A percentile compares a stretch with the other conserved stretches of the same genome.
Evolutionary conservation across 2,329 filamentous ascomycete genomes (phyloP).

Genomic region (Xylariaceae sp.): DNA sequence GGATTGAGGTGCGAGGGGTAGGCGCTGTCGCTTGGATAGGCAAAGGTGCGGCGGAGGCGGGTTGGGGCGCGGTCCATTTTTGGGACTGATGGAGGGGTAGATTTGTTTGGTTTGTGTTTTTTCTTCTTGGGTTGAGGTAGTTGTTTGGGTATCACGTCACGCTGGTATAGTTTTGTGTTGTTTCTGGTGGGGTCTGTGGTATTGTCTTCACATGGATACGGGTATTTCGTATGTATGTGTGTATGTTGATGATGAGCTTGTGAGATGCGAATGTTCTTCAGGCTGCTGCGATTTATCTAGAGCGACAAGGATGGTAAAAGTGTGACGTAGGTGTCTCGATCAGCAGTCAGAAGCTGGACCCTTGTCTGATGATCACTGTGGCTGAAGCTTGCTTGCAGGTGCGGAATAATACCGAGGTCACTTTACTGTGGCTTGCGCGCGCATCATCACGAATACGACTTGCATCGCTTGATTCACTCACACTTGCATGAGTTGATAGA

Average conservation of each 20-base stretch:
- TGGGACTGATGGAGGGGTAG: background rate
- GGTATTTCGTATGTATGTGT: too few species aligned
- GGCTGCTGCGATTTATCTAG: background rate
- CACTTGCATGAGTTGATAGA: background rate
- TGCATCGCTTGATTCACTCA: background rate
- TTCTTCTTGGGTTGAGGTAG: too few species aligned
- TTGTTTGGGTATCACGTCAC: too few species aligned
- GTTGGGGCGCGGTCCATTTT: constrained; percentile 37
- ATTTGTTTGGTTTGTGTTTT: background rate
- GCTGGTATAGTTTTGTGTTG: too few species aligned
- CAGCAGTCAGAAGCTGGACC: too few species aligned
- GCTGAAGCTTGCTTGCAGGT: background rate
- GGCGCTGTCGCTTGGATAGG: constrained; percentile 56
- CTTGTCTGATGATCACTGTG: background rate
- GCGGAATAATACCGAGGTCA: background rate
- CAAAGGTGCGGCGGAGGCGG: constrained; percentile 71
- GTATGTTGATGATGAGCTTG: too few species aligned
- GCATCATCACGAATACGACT: background rate
- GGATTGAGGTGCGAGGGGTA: constrained; percentile 30
- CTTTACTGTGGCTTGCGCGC: background rate
- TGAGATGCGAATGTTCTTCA: too few species aligned
- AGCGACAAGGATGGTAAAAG: background rate
- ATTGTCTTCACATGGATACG: too few species aligned
- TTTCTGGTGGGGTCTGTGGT: too few species aligned
- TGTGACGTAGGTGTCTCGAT: background rate